phyloP scores from a whole-genome alignment of 2,329 filamentous ascomycete genomes.

The Setomelanomma holmii region DNA sequence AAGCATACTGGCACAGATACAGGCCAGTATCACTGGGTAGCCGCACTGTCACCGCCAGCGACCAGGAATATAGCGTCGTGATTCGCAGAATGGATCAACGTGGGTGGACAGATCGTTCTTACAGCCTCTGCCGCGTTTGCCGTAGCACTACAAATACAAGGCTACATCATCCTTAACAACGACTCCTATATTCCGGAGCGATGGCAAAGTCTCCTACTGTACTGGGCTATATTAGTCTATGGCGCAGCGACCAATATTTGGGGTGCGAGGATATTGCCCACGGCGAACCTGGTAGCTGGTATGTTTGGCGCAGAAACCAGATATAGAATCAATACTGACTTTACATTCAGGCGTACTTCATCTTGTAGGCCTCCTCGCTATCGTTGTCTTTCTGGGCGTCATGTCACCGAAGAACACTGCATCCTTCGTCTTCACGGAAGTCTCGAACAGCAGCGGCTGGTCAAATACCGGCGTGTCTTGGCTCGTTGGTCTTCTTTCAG shows the following conservation, averaged over 20 bases:
- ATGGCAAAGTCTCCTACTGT: constrained; percentile 58
- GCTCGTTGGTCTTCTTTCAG: constrained; percentile 32
- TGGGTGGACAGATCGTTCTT: constrained; percentile 56
- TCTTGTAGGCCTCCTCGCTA: constrained; percentile 22
- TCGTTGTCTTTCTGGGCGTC: constrained; percentile 25
- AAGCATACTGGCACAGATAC: not conserved
- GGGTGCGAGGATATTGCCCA: constrained; percentile 49
- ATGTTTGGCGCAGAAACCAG: not conserved
- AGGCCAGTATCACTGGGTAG: constrained; percentile 59
- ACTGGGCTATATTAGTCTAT: constrained; percentile 54
- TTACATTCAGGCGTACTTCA: constrained; percentile 18
- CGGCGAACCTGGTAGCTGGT: constrained; percentile 40
- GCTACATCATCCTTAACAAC: constrained; percentile 54
- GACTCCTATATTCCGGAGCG: constrained; percentile 50
- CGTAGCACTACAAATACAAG: constrained; percentile 43
- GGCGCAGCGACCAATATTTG: constrained; percentile 52
- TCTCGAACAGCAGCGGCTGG: constrained; percentile 30
- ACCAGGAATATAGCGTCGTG: constrained; percentile 49
- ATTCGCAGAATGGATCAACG: constrained; percentile 53
- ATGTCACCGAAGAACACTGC: constrained; percentile 27
- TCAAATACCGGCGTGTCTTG: constrained; percentile 27
- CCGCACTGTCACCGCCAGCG: constrained; percentile 46
- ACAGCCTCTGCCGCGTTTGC: constrained; percentile 59
- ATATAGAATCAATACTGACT: no score
- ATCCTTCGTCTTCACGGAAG: constrained; percentile 26